A percentile compares a stretch with the other conserved stretches of the same genome.
Evolutionary conservation across 805 yeast genomes (phyloP).

Genomic region (Pichia eremophila): DNA sequence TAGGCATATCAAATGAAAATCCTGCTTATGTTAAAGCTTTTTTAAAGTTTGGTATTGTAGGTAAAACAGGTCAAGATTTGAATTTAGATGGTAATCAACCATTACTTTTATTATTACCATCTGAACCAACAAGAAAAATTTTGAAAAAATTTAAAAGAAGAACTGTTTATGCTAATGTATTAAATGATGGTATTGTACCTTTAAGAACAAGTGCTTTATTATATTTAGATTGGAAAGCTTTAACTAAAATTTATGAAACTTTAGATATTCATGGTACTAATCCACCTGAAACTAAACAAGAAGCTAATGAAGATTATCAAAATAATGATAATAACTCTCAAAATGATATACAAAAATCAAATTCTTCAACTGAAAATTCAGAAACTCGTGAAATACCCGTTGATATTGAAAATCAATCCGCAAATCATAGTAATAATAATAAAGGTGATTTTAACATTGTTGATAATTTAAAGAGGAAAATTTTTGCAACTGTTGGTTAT

Average conservation of each 20-base stretch:
- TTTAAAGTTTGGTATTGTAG: conserved; percentile 81
- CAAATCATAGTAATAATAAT: no score
- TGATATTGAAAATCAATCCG: conserved; percentile 10
- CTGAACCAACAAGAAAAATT: conserved; percentile 59
- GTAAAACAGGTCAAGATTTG: conserved; percentile 85
- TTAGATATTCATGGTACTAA: conserved; percentile 2
- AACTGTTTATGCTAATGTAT: conserved; percentile 80
- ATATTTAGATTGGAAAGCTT: conserved; percentile 77
- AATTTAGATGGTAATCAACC: conserved; percentile 57
- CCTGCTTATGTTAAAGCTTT: conserved; percentile 81
- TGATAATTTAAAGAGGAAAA: conserved; percentile 15
- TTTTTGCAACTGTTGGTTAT: conserved; percentile 36
- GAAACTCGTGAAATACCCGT: conserved; percentile 25
- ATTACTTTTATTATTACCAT: conserved; percentile 63
- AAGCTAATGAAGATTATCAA: conserved; percentile 6
- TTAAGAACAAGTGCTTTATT: conserved; percentile 79
- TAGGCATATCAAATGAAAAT: conserved; percentile 83
- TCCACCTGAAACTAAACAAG: not conserved
- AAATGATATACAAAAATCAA: not conserved
- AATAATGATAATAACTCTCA: not conserved
- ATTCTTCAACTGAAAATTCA: not conserved
- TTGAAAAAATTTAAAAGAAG: conserved; percentile 58
- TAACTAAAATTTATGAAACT: conserved; percentile 37
- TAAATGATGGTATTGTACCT: conserved; percentile 95
- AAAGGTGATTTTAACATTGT: not conserved